These are phyloP conservation scores for Aspergillus quadrilineatus DNA, from an alignment of 2,329 filamentous ascomycete genomes.

Conservation along the genomic window DNA sequence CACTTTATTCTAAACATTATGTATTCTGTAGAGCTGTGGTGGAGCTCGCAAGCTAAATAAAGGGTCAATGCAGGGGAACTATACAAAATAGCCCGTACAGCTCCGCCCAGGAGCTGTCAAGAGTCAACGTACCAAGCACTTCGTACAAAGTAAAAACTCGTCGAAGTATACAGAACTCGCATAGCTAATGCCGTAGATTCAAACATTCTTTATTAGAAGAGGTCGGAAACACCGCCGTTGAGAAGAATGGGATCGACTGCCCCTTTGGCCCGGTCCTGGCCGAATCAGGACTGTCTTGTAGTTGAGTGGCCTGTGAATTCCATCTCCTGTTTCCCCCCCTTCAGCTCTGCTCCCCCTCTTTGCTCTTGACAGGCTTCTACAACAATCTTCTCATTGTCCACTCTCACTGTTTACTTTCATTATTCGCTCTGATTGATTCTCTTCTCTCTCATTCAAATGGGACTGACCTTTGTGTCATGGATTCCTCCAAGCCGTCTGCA, in stretches of 20 bases:
- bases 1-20: not conserved
- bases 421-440: not conserved
- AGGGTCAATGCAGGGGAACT: not conserved
- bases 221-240: constrained; percentile 3
- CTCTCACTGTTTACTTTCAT: not conserved
- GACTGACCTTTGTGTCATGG: constrained; percentile 28
- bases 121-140: not conserved
- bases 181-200: not conserved
- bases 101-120: not conserved
- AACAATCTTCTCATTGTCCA: not conserved
- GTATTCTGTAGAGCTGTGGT: not conserved
- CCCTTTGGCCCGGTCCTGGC: constrained; percentile 11
- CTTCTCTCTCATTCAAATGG: constrained; percentile 15
- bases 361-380: not conserved
- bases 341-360: not conserved
- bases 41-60: not conserved
- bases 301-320: constrained; percentile 2
- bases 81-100: not conserved
- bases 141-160: no score
- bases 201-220: not conserved
- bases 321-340: constrained; percentile 15
- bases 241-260: constrained; percentile 19
- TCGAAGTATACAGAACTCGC: not conserved
- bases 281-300: constrained; percentile 1
- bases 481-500: constrained; percentile 29